phyloP scores from a whole-genome alignment of 2,329 filamentous ascomycete species.

The Tolypocladium capitatum region DNA sequence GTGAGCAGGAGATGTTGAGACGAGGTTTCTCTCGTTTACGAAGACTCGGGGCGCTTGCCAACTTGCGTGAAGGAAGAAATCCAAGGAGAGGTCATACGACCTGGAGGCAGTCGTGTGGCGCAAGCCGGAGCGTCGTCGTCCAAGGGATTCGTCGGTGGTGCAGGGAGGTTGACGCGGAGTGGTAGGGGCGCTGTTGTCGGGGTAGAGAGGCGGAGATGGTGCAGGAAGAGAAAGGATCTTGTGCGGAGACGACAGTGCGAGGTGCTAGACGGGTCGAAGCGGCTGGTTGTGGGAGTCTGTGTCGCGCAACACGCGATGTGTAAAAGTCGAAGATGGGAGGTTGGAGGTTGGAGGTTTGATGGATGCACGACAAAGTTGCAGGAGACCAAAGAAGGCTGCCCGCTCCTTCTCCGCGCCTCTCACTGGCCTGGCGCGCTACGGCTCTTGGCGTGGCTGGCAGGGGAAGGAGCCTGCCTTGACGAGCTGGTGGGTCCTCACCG shows the following conservation, averaged over 20 bases:
- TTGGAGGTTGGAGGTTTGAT: neutral
- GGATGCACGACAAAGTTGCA: no score
- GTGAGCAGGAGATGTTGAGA: constrained; percentile 1
- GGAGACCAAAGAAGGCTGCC: no score
- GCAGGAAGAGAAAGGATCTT: neutral
- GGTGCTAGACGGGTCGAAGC: neutral
- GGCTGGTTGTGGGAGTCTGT: neutral
- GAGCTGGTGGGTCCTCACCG: neutral
- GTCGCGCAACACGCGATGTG: neutral
- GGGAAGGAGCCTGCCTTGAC: neutral
- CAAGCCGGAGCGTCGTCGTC: neutral
- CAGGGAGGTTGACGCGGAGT: neutral
- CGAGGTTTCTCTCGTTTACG: neutral
- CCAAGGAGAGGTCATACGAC: neutral
- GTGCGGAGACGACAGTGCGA: neutral
- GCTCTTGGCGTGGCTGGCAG: neutral
- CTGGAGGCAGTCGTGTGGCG: neutral
- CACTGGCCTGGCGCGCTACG: neutral
- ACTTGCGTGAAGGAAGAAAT: neutral
- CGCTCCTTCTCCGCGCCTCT: neutral
- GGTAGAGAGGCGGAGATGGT: neutral
- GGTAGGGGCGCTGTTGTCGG: neutral
- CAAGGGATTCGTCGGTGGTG: neutral
- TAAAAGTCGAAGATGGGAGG: constrained; percentile 3
- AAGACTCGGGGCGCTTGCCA: neutral